These are phyloP conservation scores for Rhodotorula graminis DNA, from an alignment of 768 basidiomycete genomes.

Conservation along the genomic window DNA sequence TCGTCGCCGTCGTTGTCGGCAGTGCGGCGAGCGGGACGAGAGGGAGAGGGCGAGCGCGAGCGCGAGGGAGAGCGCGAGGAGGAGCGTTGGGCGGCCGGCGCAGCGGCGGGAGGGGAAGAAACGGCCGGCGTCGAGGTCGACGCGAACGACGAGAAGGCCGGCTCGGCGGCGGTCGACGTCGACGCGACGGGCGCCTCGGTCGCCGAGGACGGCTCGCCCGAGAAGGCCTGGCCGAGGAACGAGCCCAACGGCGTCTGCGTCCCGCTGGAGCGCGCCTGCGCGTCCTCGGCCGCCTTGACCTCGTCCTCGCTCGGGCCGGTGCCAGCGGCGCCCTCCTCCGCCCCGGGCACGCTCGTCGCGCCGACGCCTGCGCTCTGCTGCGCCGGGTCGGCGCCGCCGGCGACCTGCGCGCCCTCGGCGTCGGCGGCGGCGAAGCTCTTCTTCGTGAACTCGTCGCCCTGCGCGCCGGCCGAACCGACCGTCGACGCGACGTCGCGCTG, in stretches of 20 bases:
- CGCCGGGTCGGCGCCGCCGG: too few relatives aligned
- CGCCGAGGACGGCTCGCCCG: neutral
- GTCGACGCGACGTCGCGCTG: neutral
- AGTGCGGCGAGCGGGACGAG: slow-evolving; percentile 3
- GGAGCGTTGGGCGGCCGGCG: neutral
- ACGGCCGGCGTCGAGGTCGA: neutral
- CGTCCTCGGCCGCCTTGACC: neutral
- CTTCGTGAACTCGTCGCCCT: slow-evolving; percentile 21
- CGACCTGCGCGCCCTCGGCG: neutral
- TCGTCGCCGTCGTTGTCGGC: neutral
- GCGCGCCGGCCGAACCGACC: slow-evolving; percentile 10
- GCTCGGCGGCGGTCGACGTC: slow-evolving; percentile 4
- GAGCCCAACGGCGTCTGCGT: neutral
- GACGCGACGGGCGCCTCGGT: neutral
- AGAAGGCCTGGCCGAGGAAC: slow-evolving; percentile 1
- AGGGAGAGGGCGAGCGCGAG: neutral
- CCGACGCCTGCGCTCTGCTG: too few relatives aligned
- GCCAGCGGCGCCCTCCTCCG: neutral
- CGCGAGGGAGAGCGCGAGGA: neutral
- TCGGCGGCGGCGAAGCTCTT: neutral
- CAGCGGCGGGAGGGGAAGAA: neutral
- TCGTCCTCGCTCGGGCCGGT: neutral
- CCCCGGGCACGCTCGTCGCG: too few relatives aligned
- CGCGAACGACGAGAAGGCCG: slow-evolving; percentile 2
- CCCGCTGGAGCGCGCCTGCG: neutral